These are phyloP conservation scores for Debaryomyces singareniensis DNA, from an alignment of 1,139 yeast genomes.

Conservation along the genomic window DNA sequence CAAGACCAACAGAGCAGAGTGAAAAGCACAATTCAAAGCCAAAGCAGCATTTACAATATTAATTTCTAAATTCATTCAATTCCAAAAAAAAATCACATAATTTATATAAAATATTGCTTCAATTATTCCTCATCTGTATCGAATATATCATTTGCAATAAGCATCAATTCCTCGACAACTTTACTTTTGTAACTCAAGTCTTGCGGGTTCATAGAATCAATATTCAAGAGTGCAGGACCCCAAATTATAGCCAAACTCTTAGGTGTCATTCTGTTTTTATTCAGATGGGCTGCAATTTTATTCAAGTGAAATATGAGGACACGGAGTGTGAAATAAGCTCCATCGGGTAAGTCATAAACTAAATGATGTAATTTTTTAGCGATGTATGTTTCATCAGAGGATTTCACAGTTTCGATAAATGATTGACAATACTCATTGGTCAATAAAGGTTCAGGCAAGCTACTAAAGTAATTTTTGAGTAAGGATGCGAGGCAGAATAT, in stretches of 20 bases:
- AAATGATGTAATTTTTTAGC: slow-evolving; percentile 78
- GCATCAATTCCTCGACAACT: slow-evolving; percentile 76
- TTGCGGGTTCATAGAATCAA: slow-evolving; percentile 57
- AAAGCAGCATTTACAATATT: neutral
- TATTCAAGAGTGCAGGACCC: slow-evolving; percentile 84
- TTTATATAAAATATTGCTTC: no score
- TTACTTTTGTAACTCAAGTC: slow-evolving; percentile 78
- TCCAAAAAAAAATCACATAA: no score
- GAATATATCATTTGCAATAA: slow-evolving; percentile 81
- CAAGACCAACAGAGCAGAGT: neutral
- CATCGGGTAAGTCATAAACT: slow-evolving; percentile 87
- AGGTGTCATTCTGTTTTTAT: slow-evolving; percentile 70
- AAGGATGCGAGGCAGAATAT: slow-evolving; percentile 69
- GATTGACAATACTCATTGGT: slow-evolving; percentile 51
- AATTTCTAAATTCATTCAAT: no score
- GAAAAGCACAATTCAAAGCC: slow-evolving; percentile 1
- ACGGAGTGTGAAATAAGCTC: slow-evolving; percentile 87
- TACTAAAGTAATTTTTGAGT: slow-evolving; percentile 59
- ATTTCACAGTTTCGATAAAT: slow-evolving; percentile 68
- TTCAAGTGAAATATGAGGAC: slow-evolving; percentile 79
- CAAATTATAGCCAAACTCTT: slow-evolving; percentile 81
- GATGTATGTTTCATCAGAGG: slow-evolving; percentile 44
- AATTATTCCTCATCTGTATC: slow-evolving; percentile 47
- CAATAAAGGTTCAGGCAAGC: slow-evolving; percentile 65
- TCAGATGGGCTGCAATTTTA: slow-evolving; percentile 60